A percentile compares a stretch with the other conserved stretches of the same genome.
These are phyloP conservation scores for Hymenotorrendiella dingleyae DNA, from an alignment of 2,329 filamentous ascomycete species.

Conservation along the genomic window DNA sequence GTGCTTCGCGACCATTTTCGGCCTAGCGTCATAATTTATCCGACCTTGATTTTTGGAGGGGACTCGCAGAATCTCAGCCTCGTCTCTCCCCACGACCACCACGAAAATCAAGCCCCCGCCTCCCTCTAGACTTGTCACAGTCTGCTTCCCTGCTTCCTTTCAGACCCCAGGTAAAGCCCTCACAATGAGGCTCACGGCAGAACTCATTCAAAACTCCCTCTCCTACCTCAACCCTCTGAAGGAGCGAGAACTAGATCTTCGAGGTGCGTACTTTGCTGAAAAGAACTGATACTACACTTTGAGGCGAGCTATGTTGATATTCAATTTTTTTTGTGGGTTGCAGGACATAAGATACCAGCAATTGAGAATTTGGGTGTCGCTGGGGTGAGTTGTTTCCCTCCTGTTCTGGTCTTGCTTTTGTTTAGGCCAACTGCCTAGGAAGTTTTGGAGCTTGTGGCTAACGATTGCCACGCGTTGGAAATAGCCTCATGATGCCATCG, in stretches of 20 bases:
- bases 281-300: constrained; percentile 93
- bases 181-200: constrained; percentile 86
- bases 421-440: not conserved
- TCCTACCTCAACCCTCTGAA: constrained; percentile 98
- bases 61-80: constrained; percentile 6
- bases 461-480: not conserved
- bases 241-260: constrained; percentile 96
- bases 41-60: not conserved
- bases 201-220: constrained; percentile 88
- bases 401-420: not conserved
- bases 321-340: constrained; percentile 41
- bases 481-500: constrained; percentile 91
- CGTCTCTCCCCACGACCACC: constrained; percentile 1
- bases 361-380: constrained; percentile 98
- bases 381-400: constrained; percentile 54
- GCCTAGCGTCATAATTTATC: not conserved
- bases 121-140: too few species aligned
- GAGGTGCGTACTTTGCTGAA: constrained; percentile 82
- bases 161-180: too few species aligned
- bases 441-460: not conserved
- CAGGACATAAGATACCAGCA: constrained; percentile 95
- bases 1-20: not conserved
- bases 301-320: constrained; percentile 78
- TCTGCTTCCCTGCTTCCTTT: too few species aligned
- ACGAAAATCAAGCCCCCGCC: too few species aligned